Base-by-base conservation (phyloP, 139 green algal genomes). In the Picochlorum sp. region DNA sequence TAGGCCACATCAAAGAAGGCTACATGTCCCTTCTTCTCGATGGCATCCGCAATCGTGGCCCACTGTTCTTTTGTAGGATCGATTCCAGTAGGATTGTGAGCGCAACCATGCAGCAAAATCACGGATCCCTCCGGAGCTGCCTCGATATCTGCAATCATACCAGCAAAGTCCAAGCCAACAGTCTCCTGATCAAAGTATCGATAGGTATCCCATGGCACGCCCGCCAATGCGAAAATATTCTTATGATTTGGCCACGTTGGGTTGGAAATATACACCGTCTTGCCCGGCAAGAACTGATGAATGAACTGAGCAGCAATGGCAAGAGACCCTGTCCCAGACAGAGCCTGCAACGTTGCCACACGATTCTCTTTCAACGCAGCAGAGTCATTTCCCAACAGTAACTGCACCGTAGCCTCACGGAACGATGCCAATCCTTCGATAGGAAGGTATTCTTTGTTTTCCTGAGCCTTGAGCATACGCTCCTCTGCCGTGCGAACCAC, bases 1-100 rank as follows among this genome's bases (percentile, higher is more conserved):
- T 98, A 98, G 1, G 93, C 94, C 0, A 95, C 83, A 65, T 99
- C 94, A 67, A 99, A 98, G 83, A 99, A 98, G 20, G 60, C 23
- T 0, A 66, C 47, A 67, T 88, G 86, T 31, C 74, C 68, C 72
- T 94, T 95, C 52, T 76, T 60, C 71, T 72, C 75, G 72, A 77
- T 84, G 34, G 96, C 71, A 52, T 96, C 85, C 18, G 86, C 87
- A 34, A 99, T 96, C 70, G 85, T 54, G 18, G 60, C 38, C 94
- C 94, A 99, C 85, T 99, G 90, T 69, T 97, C 89, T 11, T 63
- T 49, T 11, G 88, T 97, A 50, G 94, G 94, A 79, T 99, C 94
- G 20, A 98, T 85, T 49, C 94, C 94, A 2, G 93, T 98, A 31
- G 93, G 93, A 82, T 98, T 98, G 81, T 98, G 93, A 8, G 93